A percentile compares a stretch with the other conserved stretches of the same genome.
Evolutionary conservation across 1,139 yeast species (phyloP).

Genomic region (Candida labiduridarum): DNA sequence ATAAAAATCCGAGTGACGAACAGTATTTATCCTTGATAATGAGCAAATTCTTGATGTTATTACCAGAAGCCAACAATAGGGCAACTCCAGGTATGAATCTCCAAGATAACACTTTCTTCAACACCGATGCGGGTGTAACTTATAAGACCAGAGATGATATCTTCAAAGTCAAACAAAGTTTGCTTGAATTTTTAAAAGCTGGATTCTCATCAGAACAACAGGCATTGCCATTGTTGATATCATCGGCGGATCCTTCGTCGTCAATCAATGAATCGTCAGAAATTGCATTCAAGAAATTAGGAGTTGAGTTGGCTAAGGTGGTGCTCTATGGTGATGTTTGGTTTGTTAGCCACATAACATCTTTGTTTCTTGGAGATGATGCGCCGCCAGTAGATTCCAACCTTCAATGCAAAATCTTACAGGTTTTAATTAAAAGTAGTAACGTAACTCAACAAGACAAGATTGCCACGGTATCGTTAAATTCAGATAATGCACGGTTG

Average conservation of each 20-base stretch:
- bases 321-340: conserved; percentile 12
- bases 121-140: conserved; percentile 65
- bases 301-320: conserved; percentile 53
- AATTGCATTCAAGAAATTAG: conserved; percentile 51
- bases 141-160: conserved; percentile 54
- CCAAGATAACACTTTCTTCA: conserved; percentile 59
- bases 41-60: conserved; percentile 58
- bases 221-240: conserved; percentile 57
- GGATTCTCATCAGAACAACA: conserved; percentile 38
- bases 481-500: conserved; percentile 49
- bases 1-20: conserved; percentile 36
- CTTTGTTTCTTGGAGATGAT: conserved; percentile 48
- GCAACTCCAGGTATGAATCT: conserved; percentile 61
- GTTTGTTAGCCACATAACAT: conserved; percentile 46
- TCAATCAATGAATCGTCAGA: conserved; percentile 55
- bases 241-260: conserved; percentile 62
- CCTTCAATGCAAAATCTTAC: conserved; percentile 62
- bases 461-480: conserved; percentile 58
- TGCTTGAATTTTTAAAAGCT: conserved; percentile 40
- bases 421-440: conserved; percentile 54
- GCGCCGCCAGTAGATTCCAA: conserved; percentile 55
- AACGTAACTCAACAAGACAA: conserved; percentile 43
- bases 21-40: conserved; percentile 48
- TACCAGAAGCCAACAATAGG: conserved; percentile 36
- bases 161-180: conserved; percentile 40